Conservation (phyloP, 352 stramenopile species). For the Pythium guiyangense region DNA sequence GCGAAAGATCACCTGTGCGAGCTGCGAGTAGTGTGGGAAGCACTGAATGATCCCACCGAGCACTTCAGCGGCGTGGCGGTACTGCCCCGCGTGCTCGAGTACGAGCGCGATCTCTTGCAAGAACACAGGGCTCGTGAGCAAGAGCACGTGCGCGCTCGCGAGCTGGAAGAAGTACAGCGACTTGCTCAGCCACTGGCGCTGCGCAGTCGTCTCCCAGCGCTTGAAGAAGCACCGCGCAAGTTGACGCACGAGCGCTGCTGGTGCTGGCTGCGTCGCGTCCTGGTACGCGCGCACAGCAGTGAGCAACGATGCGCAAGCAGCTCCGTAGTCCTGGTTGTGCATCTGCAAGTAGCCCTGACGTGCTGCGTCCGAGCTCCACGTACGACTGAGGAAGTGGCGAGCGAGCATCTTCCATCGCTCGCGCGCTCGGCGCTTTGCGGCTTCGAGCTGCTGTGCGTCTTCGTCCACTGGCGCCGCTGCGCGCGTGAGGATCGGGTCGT, state of each 20-base stretch:
- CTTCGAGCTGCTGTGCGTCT: conserved; percentile 15
- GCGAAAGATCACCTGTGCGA: conserved; percentile 62
- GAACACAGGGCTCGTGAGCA: conserved; percentile 46
- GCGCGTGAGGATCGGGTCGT: conserved; percentile 36
- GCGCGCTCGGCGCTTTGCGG: conserved; percentile 17
- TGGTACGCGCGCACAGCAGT: conserved; percentile 23
- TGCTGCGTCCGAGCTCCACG: conserved; percentile 32
- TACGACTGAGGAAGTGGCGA: conserved; percentile 31
- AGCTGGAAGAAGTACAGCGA: conserved; percentile 46
- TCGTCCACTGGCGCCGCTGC: not conserved
- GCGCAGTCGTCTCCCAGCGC: conserved; percentile 25
- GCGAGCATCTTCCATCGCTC: conserved; percentile 42
- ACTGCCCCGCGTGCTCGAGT: conserved; percentile 36
- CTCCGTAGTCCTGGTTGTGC: conserved; percentile 30
- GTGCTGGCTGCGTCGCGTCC: conserved; percentile 13
- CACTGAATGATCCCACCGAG: conserved; percentile 48
- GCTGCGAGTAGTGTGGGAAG: conserved; percentile 49
- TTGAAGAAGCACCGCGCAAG: conserved; percentile 36
- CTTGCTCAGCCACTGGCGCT: conserved; percentile 31
- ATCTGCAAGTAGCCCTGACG: conserved; percentile 41
- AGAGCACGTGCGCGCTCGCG: conserved; percentile 34
- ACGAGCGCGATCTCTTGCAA: conserved; percentile 53
- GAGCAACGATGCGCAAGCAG: conserved; percentile 23
- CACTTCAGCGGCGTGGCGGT: conserved; percentile 45
- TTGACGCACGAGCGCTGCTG: conserved; percentile 31